Conservation (phyloP, 495 filamentous ascomycete species). For the Aspergillus homomorphus region DNA sequence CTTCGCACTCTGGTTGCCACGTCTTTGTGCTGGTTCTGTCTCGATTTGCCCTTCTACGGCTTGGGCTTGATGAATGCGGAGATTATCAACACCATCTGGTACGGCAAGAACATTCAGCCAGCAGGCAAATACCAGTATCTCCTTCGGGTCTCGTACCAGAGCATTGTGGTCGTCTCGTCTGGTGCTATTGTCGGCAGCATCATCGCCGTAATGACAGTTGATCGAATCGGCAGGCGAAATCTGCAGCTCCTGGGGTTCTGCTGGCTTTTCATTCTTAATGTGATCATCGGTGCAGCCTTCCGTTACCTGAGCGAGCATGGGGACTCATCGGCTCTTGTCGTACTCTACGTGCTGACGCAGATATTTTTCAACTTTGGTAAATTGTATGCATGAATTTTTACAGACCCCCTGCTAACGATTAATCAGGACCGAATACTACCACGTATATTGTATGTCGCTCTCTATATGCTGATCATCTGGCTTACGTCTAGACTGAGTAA, state of each 20-base stretch:
- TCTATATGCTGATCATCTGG: too few relatives aligned
- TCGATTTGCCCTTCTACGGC: conserved; percentile 14
- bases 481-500: too few relatives aligned
- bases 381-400: neutral
- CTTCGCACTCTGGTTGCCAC: conserved; percentile 8
- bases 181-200: conserved; percentile 11
- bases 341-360: conserved; percentile 12
- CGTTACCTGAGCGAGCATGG: neutral
- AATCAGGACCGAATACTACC: conserved; percentile 13
- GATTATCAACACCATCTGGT: conserved; percentile 13
- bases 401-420: neutral
- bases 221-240: conserved; percentile 11
- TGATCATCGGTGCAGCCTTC: conserved; percentile 12
- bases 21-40: conserved; percentile 14
- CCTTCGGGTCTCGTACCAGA: conserved; percentile 6
- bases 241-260: conserved; percentile 15
- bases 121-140: conserved; percentile 4
- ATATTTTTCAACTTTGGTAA: conserved; percentile 19
- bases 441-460: conserved; percentile 13
- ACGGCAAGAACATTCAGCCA: neutral
- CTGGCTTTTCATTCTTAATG: conserved; percentile 9
- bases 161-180: conserved; percentile 14
- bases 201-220: conserved; percentile 11
- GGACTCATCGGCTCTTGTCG: conserved; percentile 7
- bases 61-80: conserved; percentile 12